These are phyloP conservation scores for Polytrichum commune DNA, from an alignment of 225 moss, liverwort and hornwort species.

Conservation along the genomic window DNA sequence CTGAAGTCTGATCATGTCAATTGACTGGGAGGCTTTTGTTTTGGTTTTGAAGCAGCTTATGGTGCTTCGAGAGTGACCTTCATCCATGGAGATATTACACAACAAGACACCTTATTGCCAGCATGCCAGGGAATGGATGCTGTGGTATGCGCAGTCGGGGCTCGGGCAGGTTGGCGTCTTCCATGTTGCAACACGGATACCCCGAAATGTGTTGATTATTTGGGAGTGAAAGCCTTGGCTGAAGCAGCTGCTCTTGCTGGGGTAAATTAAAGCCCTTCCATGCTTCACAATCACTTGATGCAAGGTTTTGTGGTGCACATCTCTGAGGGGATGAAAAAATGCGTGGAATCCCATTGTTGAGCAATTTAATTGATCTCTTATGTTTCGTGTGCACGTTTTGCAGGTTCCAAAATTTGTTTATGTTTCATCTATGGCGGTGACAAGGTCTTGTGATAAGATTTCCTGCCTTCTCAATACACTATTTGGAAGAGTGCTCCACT, in stretches of 20 bases:
- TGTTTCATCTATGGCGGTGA: conserved; percentile 66
- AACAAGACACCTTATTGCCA: conserved; percentile 64
- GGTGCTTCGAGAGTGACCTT: conserved; percentile 68
- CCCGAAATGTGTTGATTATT: conserved; percentile 78
- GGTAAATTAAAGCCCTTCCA: conserved; percentile 27
- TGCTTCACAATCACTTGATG: too few relatives aligned
- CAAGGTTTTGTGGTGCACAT: too few relatives aligned
- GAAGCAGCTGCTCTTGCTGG: conserved; percentile 70
- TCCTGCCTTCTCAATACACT: conserved; percentile 59
- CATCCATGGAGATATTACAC: conserved; percentile 71
- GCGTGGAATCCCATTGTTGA: too few relatives aligned
- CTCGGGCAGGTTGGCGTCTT: conserved; percentile 84
- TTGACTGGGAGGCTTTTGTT: not conserved
- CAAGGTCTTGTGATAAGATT: conserved; percentile 63
- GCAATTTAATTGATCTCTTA: too few relatives aligned
- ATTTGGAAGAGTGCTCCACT: conserved; percentile 69
- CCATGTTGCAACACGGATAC: conserved; percentile 74
- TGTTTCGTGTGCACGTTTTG: not conserved
- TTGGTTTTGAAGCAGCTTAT: conserved; percentile 42
- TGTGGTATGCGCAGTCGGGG: conserved; percentile 65
- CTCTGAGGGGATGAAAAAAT: too few relatives aligned
- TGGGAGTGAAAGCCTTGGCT: conserved; percentile 67
- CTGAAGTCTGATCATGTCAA: too few relatives aligned
- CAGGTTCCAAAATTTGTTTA: conserved; percentile 83
- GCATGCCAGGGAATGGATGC: conserved; percentile 76